Percentiles rank a stretch among this genome's conserved stretches.
These are phyloP conservation scores for Xanthoconium separans DNA, from an alignment of 1,284 basidiomycete genomes.

Conservation along the genomic window DNA sequence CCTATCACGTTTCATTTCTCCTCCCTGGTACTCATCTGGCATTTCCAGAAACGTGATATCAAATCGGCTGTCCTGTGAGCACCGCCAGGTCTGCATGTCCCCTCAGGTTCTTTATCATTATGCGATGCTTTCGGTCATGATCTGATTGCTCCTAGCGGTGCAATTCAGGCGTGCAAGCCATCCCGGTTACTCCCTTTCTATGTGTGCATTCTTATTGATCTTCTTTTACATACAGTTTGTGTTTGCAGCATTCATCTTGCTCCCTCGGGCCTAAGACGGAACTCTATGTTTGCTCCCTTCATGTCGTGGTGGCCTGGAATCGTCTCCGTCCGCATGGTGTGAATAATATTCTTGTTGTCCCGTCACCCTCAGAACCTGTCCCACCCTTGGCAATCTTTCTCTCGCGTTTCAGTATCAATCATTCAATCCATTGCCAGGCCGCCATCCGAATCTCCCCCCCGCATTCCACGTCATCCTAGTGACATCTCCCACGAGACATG, in stretches of 20 bases:
- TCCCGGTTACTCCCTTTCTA: constrained; percentile 26
- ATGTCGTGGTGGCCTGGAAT: constrained; percentile 23
- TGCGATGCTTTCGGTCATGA: constrained; percentile 32
- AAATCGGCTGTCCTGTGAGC: constrained; percentile 32
- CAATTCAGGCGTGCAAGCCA: constrained; percentile 16
- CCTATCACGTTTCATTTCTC: constrained; percentile 25
- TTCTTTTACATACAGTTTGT: constrained; percentile 34
- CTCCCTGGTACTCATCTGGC: constrained; percentile 15
- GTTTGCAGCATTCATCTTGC: constrained; percentile 20
- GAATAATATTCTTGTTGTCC: constrained; percentile 6
- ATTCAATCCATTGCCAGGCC: not conserved
- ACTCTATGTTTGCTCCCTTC: constrained; percentile 26
- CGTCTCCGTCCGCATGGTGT: constrained; percentile 11
- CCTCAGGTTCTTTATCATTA: constrained; percentile 28
- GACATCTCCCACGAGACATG: constrained; percentile 15
- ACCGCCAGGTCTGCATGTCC: constrained; percentile 30
- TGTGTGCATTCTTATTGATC: constrained; percentile 18
- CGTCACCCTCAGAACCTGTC: constrained; percentile 13
- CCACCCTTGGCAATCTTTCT: constrained; percentile 21
- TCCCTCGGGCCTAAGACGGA: constrained; percentile 34
- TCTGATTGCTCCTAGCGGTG: constrained; percentile 30
- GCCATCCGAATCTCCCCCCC: not conserved
- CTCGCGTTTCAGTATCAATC: constrained; percentile 20
- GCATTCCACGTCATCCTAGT: constrained; percentile 7
- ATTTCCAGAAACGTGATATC: constrained; percentile 37